These are phyloP conservation scores for Uncinocarpus reesii DNA, from an alignment of 2,329 filamentous ascomycete genomes.

Conservation along the genomic window DNA sequence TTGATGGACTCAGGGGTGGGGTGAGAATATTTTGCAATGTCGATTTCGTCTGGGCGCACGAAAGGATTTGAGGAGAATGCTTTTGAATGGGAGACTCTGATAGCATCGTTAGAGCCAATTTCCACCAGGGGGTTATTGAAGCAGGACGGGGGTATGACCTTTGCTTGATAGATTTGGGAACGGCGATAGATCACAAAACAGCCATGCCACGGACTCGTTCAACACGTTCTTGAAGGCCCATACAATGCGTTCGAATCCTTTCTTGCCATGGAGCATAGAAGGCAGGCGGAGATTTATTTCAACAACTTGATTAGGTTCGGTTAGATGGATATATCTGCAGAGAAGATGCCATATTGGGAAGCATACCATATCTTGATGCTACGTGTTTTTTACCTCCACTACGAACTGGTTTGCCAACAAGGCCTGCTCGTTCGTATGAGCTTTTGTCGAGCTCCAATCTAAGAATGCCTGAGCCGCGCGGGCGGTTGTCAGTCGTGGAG, in stretches of 20 bases:
- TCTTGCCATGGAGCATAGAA: conserved; percentile 74
- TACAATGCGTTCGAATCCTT: conserved; percentile 65
- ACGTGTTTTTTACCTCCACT: conserved; percentile 51
- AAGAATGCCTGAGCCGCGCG: conserved; percentile 57
- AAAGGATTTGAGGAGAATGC: conserved; percentile 30
- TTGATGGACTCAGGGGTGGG: conserved; percentile 28
- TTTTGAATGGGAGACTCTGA: conserved; percentile 29
- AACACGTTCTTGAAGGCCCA: conserved; percentile 74
- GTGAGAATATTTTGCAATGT: conserved; percentile 23
- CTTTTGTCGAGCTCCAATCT: conserved; percentile 69
- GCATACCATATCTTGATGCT: conserved; percentile 63
- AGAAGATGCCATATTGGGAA: not conserved
- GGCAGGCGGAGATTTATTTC: conserved; percentile 62
- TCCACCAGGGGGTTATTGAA: too few species aligned
- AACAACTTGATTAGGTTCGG: conserved; percentile 46
- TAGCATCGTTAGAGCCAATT: conserved; percentile 13
- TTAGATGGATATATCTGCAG: not conserved
- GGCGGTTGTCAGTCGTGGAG: not conserved
- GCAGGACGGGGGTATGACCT: conserved; percentile 31
- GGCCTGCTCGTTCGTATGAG: conserved; percentile 69
- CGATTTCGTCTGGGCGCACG: conserved; percentile 22
- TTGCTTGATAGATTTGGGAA: conserved; percentile 24
- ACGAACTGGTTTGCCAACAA: conserved; percentile 59
- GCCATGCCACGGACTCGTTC: conserved; percentile 57
- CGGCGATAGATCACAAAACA: conserved; percentile 56